Conservation (phyloP, 805 yeast genomes). For the Ogataea zsoltii region DNA sequence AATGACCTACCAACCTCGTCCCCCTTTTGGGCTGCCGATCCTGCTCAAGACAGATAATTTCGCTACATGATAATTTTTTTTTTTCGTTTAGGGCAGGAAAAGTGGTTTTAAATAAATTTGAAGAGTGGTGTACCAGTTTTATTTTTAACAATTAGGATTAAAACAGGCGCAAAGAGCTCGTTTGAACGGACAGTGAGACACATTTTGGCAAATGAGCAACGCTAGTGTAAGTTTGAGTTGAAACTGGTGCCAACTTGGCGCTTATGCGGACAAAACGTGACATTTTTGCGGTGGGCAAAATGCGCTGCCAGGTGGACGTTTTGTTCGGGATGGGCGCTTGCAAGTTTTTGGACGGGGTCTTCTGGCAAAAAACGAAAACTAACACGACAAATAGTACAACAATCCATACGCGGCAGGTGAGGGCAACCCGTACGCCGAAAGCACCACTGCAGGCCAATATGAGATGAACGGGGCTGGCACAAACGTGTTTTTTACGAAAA, state of each 20-base stretch:
- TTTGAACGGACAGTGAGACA: neutral
- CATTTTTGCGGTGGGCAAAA: neutral
- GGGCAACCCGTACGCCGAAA: slow-evolving; percentile 24
- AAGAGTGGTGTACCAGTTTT: slow-evolving; percentile 2
- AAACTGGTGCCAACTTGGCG: no score
- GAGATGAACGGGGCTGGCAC: slow-evolving; percentile 21
- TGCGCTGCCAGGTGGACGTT: neutral
- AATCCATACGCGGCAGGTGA: slow-evolving; percentile 29
- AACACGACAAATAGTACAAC: slow-evolving; percentile 3
- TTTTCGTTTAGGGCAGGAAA: slow-evolving; percentile 6
- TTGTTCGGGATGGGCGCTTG: slow-evolving; percentile 5
- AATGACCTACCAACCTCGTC: neutral
- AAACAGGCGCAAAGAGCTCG: neutral
- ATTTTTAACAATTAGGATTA: neutral
- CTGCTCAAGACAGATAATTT: slow-evolving; percentile 3
- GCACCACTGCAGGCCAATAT: slow-evolving; percentile 12
- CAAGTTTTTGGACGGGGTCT: neutral
- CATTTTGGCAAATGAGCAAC: slow-evolving; percentile 14
- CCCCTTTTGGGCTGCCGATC: neutral
- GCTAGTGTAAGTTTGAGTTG: slow-evolving; percentile 8
- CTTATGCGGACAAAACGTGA: neutral
- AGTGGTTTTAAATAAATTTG: slow-evolving; percentile 1
- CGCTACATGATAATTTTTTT: slow-evolving; percentile 5
- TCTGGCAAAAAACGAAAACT: neutral
- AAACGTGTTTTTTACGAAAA: slow-evolving; percentile 63